phyloP scores from a whole-genome alignment of 768 basidiomycete genomes.

The Lentinula lateritia region DNA sequence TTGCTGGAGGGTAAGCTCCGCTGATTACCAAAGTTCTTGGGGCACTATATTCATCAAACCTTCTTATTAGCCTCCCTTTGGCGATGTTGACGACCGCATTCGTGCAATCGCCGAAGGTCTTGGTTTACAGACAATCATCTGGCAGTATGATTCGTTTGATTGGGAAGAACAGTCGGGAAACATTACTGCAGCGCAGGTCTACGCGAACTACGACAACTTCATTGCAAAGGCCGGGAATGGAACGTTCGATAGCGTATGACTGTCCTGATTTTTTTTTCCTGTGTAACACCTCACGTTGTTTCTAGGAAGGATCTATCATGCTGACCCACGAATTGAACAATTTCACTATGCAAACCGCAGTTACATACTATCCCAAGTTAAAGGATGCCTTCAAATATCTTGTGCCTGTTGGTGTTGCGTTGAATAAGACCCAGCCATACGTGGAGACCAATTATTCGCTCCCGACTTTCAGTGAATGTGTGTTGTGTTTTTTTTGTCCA shows the following conservation, averaged over 20 bases:
- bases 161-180: constrained; percentile 33
- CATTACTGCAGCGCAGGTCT: constrained; percentile 38
- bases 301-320: constrained; percentile 44
- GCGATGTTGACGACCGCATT: constrained; percentile 72
- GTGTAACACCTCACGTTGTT: neutral
- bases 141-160: constrained; percentile 53
- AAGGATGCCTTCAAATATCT: constrained; percentile 42
- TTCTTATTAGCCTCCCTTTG: constrained; percentile 47
- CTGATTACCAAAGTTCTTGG: neutral
- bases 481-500: constrained; percentile 9
- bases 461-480: constrained; percentile 45
- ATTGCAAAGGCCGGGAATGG: constrained; percentile 39
- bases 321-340: constrained; percentile 57
- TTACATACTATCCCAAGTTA: constrained; percentile 42
- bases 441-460: constrained; percentile 37
- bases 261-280: neutral
- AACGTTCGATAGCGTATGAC: constrained; percentile 29
- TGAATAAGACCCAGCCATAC: constrained; percentile 50
- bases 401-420: constrained; percentile 47
- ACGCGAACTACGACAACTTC: constrained; percentile 50
- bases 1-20: constrained; percentile 47
- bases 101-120: constrained; percentile 64
- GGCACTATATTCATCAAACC: neutral
- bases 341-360: constrained; percentile 55
- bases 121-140: constrained; percentile 66